Base-by-base conservation (phyloP, 257 asterid species). In the Nicotiana sylvestris region DNA sequence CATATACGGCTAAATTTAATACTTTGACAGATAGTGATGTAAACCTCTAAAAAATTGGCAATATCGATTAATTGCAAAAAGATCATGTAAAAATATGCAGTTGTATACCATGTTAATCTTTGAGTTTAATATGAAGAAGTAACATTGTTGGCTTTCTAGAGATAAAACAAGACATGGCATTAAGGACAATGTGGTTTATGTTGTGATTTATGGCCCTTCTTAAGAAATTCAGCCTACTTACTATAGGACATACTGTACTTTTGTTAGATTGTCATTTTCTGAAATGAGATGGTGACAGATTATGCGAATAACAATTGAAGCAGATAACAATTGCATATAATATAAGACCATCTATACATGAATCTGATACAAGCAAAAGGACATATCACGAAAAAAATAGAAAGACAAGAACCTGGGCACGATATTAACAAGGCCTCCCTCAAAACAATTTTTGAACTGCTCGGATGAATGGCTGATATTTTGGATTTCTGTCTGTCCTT, bases 131-230 rank as follows among this genome's bases (percentile, higher is more conserved):
- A 39, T 37, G 78, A 21, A 5, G 0, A 43, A 43, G 78, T 43
- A 39, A 70, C 11, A 25, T 74, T 25, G 11, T 21, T 46, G 39
- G 79, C 11, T 74, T 46, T 72, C 79, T 72, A 25, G 7, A 66
- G 32, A 81, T 37, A 13, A 55, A 65, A 29, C 1, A 15, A 49
- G 79, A 0, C 21, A 25, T 49, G 39, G 25, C 15, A 74, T 25
- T 74, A 81, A 81, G 55, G 64, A 67, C 78, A 66, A 66, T 66
- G 39, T 81, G 58, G 43, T 62, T 51, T 80, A 8, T 80, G n/a
- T 33, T 51, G 76, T 46, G 13, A 17, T 10, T 7, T 30, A 39
- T 62, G 62, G 64, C 27, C 17, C 6, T 64, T 16, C 62, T 27
- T 49, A 60, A 64, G 62, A 66, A 66, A 66, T 65, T 66, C 78